Evolutionary conservation across 2,329 filamentous ascomycete species (phyloP).

Genomic region (Paraconiothyrium brasiliense): DNA sequence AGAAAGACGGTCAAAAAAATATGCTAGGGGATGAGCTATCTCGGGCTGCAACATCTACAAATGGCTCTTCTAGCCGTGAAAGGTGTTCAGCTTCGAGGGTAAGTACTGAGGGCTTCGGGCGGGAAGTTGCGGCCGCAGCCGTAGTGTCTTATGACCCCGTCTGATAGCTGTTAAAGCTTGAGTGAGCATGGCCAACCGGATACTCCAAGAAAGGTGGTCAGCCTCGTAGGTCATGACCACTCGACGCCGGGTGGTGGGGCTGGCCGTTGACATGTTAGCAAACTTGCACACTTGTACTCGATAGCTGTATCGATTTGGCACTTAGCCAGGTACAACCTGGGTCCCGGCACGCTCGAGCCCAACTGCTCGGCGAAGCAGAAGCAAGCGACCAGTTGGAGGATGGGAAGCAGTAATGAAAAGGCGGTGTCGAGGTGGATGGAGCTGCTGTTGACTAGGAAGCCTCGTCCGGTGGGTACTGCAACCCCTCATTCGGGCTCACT

Average conservation of each 20-base stretch:
- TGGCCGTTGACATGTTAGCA: constrained; percentile 6
- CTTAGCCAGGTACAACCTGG: constrained; percentile 20
- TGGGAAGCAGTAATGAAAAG: constrained; percentile 20
- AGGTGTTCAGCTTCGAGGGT: constrained; percentile 3
- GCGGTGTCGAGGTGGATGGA: constrained; percentile 37
- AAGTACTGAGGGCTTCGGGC: constrained; percentile 9
- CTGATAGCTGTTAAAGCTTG: constrained; percentile 31
- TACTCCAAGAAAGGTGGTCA: constrained; percentile 37
- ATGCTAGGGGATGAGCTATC: neutral
- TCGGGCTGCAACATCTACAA: constrained; percentile 13
- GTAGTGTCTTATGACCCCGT: constrained; percentile 38
- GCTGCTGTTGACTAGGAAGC: constrained; percentile 27
- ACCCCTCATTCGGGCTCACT: constrained; percentile 24
- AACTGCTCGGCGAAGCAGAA: neutral
- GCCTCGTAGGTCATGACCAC: constrained; percentile 44
- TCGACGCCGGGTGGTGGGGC: constrained; percentile 29
- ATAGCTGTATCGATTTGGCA: neutral
- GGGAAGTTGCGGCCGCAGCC: constrained; percentile 20
- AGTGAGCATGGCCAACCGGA: constrained; percentile 35
- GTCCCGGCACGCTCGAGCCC: constrained; percentile 9
- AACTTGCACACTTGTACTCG: constrained; percentile 14
- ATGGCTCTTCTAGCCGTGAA: constrained; percentile 10
- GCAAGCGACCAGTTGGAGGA: constrained; percentile 24
- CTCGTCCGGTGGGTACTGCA: constrained; percentile 18
- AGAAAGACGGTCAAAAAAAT: neutral